These are phyloP conservation scores for Ophiostoma perfectum DNA, from an alignment of 2,329 filamentous ascomycete species.

Conservation along the genomic window DNA sequence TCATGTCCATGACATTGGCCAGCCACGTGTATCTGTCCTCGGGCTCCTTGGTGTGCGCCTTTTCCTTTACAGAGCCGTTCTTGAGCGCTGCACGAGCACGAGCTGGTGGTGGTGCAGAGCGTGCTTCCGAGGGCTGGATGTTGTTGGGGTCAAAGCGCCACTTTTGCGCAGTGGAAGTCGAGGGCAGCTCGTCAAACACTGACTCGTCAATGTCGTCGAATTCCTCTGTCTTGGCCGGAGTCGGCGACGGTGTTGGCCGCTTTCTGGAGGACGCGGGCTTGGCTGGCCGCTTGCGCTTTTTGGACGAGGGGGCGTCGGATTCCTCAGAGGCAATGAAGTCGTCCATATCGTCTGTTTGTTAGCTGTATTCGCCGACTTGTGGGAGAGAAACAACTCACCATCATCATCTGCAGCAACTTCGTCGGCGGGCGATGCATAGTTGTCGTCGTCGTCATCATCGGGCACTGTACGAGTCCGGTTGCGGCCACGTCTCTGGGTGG, in stretches of 20 bases:
- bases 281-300: conserved; percentile 68
- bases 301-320: conserved; percentile 63
- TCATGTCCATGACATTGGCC: conserved; percentile 76
- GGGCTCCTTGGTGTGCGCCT: conserved; percentile 75
- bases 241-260: conserved; percentile 50
- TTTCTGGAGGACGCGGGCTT: conserved; percentile 55
- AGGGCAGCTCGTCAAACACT: conserved; percentile 50
- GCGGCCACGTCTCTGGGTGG: conserved; percentile 37
- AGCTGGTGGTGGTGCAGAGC: conserved; percentile 23
- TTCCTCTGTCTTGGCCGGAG: conserved; percentile 29
- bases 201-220: conserved; percentile 48
- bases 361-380: neutral
- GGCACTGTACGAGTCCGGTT: conserved; percentile 52
- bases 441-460: conserved; percentile 65
- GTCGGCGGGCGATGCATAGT: conserved; percentile 62
- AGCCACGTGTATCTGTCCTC: conserved; percentile 88
- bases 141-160: conserved; percentile 64
- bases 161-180: conserved; percentile 70
- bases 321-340: conserved; percentile 87
- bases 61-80: conserved; percentile 45
- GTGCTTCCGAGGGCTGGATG: conserved; percentile 31
- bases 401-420: conserved; percentile 59
- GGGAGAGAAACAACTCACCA: conserved; percentile 38
- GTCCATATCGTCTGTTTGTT: conserved; percentile 59
- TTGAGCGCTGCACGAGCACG: conserved; percentile 24